A percentile compares a stretch with the other conserved stretches of the same genome.
phyloP scores from a whole-genome alignment of 257 asterid genomes.

The Penstemon newberryi region DNA sequence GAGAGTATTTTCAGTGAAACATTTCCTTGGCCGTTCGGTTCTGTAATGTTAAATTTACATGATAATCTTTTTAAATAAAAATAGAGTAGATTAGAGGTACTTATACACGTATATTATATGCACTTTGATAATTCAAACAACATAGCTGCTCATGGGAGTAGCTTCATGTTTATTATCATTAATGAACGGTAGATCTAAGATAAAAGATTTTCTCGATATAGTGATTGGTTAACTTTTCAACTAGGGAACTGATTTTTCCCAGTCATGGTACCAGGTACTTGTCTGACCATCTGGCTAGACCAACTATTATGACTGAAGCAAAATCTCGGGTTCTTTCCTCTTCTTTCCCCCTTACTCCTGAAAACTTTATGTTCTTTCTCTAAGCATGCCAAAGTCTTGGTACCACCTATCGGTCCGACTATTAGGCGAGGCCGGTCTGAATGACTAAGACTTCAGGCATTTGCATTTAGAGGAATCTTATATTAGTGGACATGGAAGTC shows the following conservation, averaged over 20 bases:
- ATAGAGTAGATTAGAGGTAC: neutral
- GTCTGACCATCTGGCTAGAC: no score
- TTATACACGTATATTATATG: neutral
- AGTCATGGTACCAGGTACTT: no score
- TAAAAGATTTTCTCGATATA: no score
- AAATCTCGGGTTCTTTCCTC: no score
- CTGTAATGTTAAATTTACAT: neutral
- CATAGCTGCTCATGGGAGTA: neutral
- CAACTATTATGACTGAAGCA: no score
- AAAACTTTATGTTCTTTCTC: no score
- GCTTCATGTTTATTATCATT: neutral
- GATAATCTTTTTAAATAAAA: neutral
- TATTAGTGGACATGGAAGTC: neutral
- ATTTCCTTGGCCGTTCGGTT: neutral
- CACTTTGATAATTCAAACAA: neutral
- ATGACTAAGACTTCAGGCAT: neutral
- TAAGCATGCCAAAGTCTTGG: neutral
- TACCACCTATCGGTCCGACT: neutral
- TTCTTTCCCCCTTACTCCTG: no score
- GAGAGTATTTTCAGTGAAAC: neutral
- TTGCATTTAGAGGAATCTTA: slow-evolving; percentile 4
- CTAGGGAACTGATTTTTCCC: neutral
- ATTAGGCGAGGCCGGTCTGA: neutral
- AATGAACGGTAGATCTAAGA: no score
- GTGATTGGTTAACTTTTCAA: neutral